phyloP scores from a whole-genome alignment of 768 basidiomycete species.

The Trametes cinnabarina region DNA sequence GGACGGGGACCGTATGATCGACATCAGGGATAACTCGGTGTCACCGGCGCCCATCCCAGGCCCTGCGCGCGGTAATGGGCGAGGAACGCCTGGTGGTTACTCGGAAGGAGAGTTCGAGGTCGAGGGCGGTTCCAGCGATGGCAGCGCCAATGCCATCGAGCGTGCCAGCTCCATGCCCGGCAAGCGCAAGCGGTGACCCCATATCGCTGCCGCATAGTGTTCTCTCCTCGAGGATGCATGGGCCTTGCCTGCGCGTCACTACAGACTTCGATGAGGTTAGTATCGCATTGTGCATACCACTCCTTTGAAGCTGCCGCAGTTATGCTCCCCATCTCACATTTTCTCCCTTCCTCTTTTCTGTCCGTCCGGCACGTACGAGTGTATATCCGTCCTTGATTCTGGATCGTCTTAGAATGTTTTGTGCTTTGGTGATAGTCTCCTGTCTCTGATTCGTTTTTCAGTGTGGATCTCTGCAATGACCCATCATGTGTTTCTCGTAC shows the following conservation, averaged over 20 bases:
- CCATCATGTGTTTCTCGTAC: neutral
- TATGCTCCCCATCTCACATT: neutral
- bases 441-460: constrained; percentile 3
- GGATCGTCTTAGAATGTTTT: constrained; percentile 16
- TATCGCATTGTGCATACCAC: neutral
- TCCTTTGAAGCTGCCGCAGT: neutral
- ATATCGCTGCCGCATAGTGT: neutral
- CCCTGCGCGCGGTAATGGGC: constrained; percentile 8
- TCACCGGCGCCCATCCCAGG: constrained; percentile 22
- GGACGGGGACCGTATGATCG: constrained; percentile 12
- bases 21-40: constrained; percentile 18
- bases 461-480: constrained; percentile 11
- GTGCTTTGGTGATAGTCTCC: constrained; percentile 15
- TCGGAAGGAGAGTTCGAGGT: constrained; percentile 23
- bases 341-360: neutral
- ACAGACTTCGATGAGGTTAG: neutral
- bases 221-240: neutral
- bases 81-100: constrained; percentile 5
- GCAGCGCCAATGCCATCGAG: constrained; percentile 18
- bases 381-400: constrained; percentile 16
- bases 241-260: neutral
- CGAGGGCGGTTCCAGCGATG: constrained; percentile 21
- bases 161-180: constrained; percentile 20
- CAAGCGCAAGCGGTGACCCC: constrained; percentile 32
- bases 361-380: constrained; percentile 2